Conservation (phyloP, 1,139 yeast genomes). For the Diutina siamensis region DNA sequence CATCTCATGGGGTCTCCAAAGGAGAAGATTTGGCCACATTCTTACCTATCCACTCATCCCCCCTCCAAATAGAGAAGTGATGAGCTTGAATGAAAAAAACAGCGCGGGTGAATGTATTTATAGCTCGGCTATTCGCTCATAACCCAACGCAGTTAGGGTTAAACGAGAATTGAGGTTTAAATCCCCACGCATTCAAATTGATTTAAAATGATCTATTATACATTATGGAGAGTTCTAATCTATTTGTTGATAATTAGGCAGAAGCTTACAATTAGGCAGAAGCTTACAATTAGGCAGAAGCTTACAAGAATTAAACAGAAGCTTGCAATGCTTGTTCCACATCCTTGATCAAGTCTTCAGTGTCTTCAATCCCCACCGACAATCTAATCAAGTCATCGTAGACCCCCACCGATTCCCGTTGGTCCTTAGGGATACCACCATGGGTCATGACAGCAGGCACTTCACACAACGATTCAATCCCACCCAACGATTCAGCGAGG, state of each 20-base stretch:
- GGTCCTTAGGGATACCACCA: conserved; percentile 77
- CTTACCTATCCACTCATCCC: background rate
- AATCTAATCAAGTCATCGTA: conserved; percentile 74
- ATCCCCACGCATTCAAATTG: no score
- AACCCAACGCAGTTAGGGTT: background rate
- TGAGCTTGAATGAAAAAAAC: background rate
- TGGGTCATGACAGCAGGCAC: conserved; percentile 93
- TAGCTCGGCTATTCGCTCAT: no score
- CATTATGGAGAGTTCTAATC: no score
- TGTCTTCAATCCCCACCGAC: conserved; percentile 81
- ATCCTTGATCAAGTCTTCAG: conserved; percentile 67
- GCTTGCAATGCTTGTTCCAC: conserved; percentile 53
- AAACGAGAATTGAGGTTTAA: no score
- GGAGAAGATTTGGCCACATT: background rate
- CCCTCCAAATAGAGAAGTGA: background rate
- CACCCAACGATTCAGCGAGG: conserved; percentile 84
- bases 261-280: background rate
- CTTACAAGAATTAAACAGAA: background rate
- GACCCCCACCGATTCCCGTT: conserved; percentile 74
- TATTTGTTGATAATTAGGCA: no score
- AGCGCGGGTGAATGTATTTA: background rate
- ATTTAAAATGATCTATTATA: no score
- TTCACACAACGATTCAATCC: conserved; percentile 77
- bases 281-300: background rate
- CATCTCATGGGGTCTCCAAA: background rate